Percentiles rank a stretch among this genome's conserved stretches.
phyloP scores from a whole-genome alignment of 2,329 filamentous ascomycete genomes.

The Colletotrichum lupini region DNA sequence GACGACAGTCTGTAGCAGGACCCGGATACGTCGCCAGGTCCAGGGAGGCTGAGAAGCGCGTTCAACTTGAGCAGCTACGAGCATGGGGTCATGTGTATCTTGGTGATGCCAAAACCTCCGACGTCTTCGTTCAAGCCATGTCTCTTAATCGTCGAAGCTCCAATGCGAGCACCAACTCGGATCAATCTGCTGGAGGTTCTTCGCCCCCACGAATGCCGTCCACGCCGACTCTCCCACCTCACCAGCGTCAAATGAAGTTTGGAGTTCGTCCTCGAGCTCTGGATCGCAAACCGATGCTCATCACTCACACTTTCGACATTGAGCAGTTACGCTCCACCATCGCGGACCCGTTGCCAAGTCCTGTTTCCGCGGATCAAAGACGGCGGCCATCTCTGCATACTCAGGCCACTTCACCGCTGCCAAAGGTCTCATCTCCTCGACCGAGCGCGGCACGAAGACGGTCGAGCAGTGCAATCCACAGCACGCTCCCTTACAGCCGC shows the following conservation, averaged over 20 bases:
- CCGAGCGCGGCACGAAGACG: slow-evolving; percentile 35
- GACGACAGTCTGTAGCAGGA: slow-evolving; percentile 41
- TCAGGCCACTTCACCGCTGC: slow-evolving; percentile 15
- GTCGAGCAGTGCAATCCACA: slow-evolving; percentile 40
- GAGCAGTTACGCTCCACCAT: slow-evolving; percentile 58
- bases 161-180: slow-evolving; percentile 38
- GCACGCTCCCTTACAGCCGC: slow-evolving; percentile 34
- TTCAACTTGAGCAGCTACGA: slow-evolving; percentile 47
- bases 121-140: slow-evolving; percentile 58
- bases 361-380: background rate
- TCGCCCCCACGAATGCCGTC: slow-evolving; percentile 15
- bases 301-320: slow-evolving; percentile 63
- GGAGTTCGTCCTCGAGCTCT: slow-evolving; percentile 53
- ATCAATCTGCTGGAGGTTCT: slow-evolving; percentile 7
- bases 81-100: slow-evolving; percentile 55
- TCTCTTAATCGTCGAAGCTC: slow-evolving; percentile 48
- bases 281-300: slow-evolving; percentile 56
- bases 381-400: slow-evolving; percentile 31
- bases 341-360: slow-evolving; percentile 45
- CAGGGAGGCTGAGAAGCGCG: slow-evolving; percentile 22
- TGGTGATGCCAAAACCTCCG: slow-evolving; percentile 52
- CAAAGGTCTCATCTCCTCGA: slow-evolving; percentile 20
- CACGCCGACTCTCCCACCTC: slow-evolving; percentile 10
- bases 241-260: slow-evolving; percentile 52
- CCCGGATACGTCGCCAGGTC: slow-evolving; percentile 15